Base-by-base conservation (phyloP, 148 eudicot genomes). In the Fallopia convolvulus region DNA sequence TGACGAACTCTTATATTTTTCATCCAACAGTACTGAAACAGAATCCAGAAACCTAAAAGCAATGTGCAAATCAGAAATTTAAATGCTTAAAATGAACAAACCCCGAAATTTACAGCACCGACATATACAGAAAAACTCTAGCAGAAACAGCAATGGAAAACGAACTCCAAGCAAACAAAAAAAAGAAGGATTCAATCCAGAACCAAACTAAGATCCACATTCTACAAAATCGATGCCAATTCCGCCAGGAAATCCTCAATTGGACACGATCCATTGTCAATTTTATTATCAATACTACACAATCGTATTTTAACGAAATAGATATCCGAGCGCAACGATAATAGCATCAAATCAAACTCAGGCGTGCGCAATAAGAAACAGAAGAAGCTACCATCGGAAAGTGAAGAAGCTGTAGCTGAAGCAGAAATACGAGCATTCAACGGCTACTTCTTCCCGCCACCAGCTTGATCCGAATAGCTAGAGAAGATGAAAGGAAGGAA, bases 381-480 rank as follows among this genome's bases (percentile, higher is more conserved):
- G 72, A 33, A 68, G 30, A 61, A 36, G n/a, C 72, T 68, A 68
- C 72, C n/a, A 17, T 68, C 15, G 70, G 72, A 68, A 17, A 39
- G 0, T 12, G 17, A 61, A 55, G 26, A 55, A 55, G n/a, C 60
- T 53, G 60, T 17, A 53, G 20, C 6, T 18, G n/a, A 58, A 58
- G 65, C 30, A 23, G 70, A 32, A 30, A 30, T 3, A 17, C 72
- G 21, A 68, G 44, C 72, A 30, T 14, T 65, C 71, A 65, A 65
- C 39, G 42, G 44, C 72, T 39, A 68, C 44, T 68, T 68, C 46
- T 68, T 68, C 72, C 72, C 70, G 72, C 46, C 21, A 36, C 44
- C 72, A 15, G 72, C 44, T 68, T 14, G 70, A 65, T 65, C 70
- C 40, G 40, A 65, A 32, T 17, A 30, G 70, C 39, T 65, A 10